Evolutionary conservation across 2,329 filamentous ascomycete species (phyloP), one percentile per base, ranked within the genome.

Genomic region (Thermoascus crustaceus): DNA sequence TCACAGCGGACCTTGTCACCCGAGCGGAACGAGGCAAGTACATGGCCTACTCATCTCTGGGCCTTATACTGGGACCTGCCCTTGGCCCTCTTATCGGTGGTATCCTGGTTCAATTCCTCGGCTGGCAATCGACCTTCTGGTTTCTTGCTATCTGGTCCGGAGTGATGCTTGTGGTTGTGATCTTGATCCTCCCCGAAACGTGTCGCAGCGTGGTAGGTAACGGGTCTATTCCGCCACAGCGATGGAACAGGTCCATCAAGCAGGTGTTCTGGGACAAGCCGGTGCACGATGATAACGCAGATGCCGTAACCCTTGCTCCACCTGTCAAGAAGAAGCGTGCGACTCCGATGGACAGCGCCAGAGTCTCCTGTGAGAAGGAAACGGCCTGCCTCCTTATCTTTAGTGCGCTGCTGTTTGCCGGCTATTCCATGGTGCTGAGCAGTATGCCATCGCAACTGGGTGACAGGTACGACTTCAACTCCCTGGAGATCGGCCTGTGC

Each of bases 61-160:
- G 44, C 4, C 17, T 21, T 4, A 39, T 52, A 13, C 48, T 68
- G 23, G 65, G 61, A 4, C 83, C 83, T 0, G 59, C 86, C 5
- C 55, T 85, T 3, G 75, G 78, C 0, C 83, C 83, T 2, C 79
- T 88, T 33, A 68, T 87, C 19, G 83, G 82, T 35, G 83, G 82
- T 17, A 75, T 69, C 1, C 61, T 88, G 6, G 68, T 78, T 1
- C 60, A 81, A 44, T 65, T 55, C 6, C 75, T 79, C 42, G 76
- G 78, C 1, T 87, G 83, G 83, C 68, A 78, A 47, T 75, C 75
- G 11, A 81, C 80, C 2, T 77, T 83, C 64, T 87, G 80, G 77
- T 84, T 84, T 46, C 67, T 84, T 25, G 68, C 73, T 19, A 77
- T 80, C 23, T 85, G 80, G 48, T 82, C 80, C 18, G 72, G 51